Conservation (phyloP, 768 basidiomycete genomes). For the Lanmaoa pseudosensibilis region DNA sequence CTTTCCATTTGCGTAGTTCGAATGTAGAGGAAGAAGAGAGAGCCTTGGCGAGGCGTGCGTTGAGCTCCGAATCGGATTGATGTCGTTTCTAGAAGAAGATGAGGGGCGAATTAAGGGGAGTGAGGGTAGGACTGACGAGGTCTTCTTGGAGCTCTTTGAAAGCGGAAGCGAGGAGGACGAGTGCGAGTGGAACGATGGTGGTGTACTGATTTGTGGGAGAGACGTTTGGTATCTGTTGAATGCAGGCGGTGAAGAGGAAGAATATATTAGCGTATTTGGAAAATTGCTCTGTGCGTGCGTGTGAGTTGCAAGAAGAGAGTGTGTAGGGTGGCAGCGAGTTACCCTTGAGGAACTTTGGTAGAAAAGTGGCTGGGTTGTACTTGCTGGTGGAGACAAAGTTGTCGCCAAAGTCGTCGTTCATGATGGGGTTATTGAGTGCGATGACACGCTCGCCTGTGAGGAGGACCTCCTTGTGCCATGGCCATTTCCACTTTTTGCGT, state of each 20-base stretch:
- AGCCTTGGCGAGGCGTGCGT: constrained; percentile 77
- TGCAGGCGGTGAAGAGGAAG: constrained; percentile 96
- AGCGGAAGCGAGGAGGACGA: constrained; percentile 90
- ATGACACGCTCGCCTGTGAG: constrained; percentile 75
- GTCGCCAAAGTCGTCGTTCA: constrained; percentile 65
- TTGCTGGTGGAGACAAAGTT: constrained; percentile 95
- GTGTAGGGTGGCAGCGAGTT: constrained; percentile 24
- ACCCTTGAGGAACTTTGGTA: constrained; percentile 94
- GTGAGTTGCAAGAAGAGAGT: constrained; percentile 6
- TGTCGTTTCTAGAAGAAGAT: constrained; percentile 78
- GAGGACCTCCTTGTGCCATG: constrained; percentile 73
- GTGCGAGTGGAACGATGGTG: constrained; percentile 86
- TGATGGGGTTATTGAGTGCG: constrained; percentile 71
- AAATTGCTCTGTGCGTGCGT: constrained; percentile 75
- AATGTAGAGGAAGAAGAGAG: constrained; percentile 67
- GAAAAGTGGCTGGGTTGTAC: constrained; percentile 83
- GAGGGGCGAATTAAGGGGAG: not conserved
- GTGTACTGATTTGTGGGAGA: constrained; percentile 96
- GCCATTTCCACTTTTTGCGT: constrained; percentile 67
- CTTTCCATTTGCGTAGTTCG: constrained; percentile 78
- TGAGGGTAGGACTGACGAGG: constrained; percentile 40
- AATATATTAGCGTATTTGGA: constrained; percentile 98
- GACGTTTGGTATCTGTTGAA: constrained; percentile 97
- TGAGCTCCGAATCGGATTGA: constrained; percentile 90
- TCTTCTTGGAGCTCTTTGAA: constrained; percentile 97